Evolutionary conservation across 2,329 filamentous ascomycete species (phyloP).

Genomic region (Cladosporium sp.): DNA sequence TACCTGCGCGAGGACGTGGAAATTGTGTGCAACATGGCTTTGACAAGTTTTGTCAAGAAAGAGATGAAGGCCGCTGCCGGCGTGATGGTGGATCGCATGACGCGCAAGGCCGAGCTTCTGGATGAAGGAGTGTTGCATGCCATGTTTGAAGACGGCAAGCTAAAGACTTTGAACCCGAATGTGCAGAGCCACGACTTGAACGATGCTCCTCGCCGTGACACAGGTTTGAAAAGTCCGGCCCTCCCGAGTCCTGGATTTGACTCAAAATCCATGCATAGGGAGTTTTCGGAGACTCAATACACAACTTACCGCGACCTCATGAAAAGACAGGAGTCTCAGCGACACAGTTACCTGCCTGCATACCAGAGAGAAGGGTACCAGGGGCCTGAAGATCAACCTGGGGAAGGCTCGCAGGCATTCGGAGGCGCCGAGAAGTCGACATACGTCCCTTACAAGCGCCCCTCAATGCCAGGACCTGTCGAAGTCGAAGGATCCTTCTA

Average conservation of each 20-base stretch:
- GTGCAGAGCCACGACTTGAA: slow-evolving; percentile 10
- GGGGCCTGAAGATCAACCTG: slow-evolving; percentile 19
- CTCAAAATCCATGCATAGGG: slow-evolving; percentile 14
- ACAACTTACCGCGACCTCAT: slow-evolving; percentile 29
- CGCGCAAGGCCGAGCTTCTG: slow-evolving; percentile 64
- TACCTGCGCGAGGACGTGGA: slow-evolving; percentile 69
- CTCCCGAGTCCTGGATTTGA: slow-evolving; percentile 7
- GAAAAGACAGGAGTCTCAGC: slow-evolving; percentile 16
- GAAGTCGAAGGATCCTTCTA: slow-evolving; percentile 42
- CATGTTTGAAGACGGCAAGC: slow-evolving; percentile 62
- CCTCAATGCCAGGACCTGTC: slow-evolving; percentile 28
- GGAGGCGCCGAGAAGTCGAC: slow-evolving; percentile 21
- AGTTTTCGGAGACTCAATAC: slow-evolving; percentile 20
- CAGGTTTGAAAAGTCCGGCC: slow-evolving; percentile 11
- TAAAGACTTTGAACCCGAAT: slow-evolving; percentile 55
- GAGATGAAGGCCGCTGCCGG: slow-evolving; percentile 64
- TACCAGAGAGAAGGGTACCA: slow-evolving; percentile 27
- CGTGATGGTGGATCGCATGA: slow-evolving; percentile 63
- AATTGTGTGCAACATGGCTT: slow-evolving; percentile 63
- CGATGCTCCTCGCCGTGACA: slow-evolving; percentile 15
- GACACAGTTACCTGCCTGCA: slow-evolving; percentile 20
- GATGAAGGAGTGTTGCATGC: slow-evolving; percentile 62
- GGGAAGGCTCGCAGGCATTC: slow-evolving; percentile 6
- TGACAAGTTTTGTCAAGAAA: slow-evolving; percentile 60
- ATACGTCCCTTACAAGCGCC: slow-evolving; percentile 21